Evolutionary conservation across 108 stramenopile species (phyloP), one percentile per base, ranked within the genome.

Genomic region (Nitzschia sp.): DNA sequence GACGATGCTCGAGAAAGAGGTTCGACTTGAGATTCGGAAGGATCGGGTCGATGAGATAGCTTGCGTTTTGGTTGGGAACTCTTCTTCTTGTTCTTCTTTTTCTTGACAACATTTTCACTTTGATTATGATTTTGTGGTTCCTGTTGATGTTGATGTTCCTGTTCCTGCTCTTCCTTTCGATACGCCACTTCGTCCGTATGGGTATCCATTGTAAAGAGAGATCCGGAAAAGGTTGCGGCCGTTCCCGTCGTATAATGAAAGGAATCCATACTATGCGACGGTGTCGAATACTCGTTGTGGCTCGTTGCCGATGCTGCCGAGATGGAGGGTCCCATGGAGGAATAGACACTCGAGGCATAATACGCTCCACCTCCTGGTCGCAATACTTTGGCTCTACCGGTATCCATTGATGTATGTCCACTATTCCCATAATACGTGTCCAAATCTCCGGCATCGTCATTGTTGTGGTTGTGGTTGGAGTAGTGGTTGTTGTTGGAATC

Each of bases 141-240:
- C 38, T 41, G 38, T 41, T 41, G 38, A 6, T 6, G 38, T 13
- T 41, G 38, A 6, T 41, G 38, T 13, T 41, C 9, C 38, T 41
- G 38, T 41, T 41, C 9, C 9, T 6, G 38, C 38, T 9, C 38
- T 41, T 13, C 38, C 13, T 6, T 9, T 9, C 38, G 38, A 23
- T 16, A 0, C 16, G 33, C 8, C 11, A 32, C 29, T 58, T 58
- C 31, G 33, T 58, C 57, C 13, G 57, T 58, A 21, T 58, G n/a
- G 13, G 57, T 58, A 34, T 58, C 57, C 3, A 58, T n/a, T 2
- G 57, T 58, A n/a, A 33, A 32, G 30, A 33, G 57, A 1, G 57
- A 58, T 3, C 29, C 28, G 0, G 57, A 34, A 29, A n/a, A 58
- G 17, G 57, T 19, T 1, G 57, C n/a, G 3, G 38, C 38, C 38